Evolutionary conservation across 208 protist species (phyloP).

Genomic region (Perkinsela sp.): DNA sequence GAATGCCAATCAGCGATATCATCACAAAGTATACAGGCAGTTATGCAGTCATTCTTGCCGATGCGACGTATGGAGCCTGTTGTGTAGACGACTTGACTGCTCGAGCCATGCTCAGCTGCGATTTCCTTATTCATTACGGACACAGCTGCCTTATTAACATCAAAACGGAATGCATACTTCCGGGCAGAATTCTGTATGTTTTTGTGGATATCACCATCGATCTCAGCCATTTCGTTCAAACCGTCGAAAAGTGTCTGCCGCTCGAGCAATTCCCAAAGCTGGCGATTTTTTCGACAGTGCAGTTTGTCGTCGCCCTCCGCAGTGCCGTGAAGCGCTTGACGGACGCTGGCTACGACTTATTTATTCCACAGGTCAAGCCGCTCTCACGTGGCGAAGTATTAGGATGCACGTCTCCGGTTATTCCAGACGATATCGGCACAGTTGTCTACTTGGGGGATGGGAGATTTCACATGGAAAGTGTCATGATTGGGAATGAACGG

Average conservation of each 20-base stretch:
- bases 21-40: conserved; percentile 56
- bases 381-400: conserved; percentile 88
- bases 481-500: conserved; percentile 85
- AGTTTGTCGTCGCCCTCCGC: conserved; percentile 82
- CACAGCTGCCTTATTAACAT: conserved; percentile 85
- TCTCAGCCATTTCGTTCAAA: conserved; percentile 79
- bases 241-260: conserved; percentile 58
- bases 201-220: conserved; percentile 97
- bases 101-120: conserved; percentile 54
- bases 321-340: conserved; percentile 31
- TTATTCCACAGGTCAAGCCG: conserved; percentile 76
- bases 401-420: conserved; percentile 85
- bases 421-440: conserved; percentile 22
- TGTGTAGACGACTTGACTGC: conserved; percentile 94
- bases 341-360: conserved; percentile 42
- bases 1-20: conserved; percentile 83
- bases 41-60: conserved; percentile 84
- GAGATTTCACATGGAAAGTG: conserved; percentile 90
- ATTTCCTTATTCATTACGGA: conserved; percentile 95
- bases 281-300: conserved; percentile 79
- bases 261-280: conserved; percentile 22
- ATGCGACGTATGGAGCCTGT: conserved; percentile 96
- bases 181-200: conserved; percentile 84
- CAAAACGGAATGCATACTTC: conserved; percentile 40
- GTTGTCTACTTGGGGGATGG: conserved; percentile 87